Conservation (phyloP, 148 eudicot species). For the Chenopodium formosanum region DNA sequence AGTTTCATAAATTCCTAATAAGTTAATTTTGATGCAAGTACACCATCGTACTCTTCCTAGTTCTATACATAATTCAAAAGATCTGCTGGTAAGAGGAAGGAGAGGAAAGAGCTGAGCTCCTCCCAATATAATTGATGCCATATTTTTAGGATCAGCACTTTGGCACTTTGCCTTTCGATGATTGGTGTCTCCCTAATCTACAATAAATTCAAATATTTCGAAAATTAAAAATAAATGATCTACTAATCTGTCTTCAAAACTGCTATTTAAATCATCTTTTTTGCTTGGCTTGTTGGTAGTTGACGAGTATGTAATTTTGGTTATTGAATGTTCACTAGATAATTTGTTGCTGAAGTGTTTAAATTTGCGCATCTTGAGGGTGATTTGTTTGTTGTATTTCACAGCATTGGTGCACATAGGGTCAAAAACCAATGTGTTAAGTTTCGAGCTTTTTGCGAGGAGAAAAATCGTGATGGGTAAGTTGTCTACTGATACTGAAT, state of each 20-base stretch:
- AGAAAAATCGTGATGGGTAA: slow-evolving; percentile 60
- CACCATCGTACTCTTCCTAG: too few species aligned
- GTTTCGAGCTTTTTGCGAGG: slow-evolving; percentile 55
- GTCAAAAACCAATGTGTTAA: slow-evolving; percentile 45
- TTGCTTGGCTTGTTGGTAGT: slow-evolving; percentile 6
- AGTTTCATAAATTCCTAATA: too few species aligned
- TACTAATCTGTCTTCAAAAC: too few species aligned
- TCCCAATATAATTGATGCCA: slow-evolving; percentile 80
- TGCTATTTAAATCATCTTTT: not conserved
- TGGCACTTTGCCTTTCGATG: slow-evolving; percentile 49
- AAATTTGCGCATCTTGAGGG: not conserved
- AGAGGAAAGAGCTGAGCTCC: slow-evolving; percentile 59
- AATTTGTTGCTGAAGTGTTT: not conserved
- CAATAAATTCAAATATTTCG: not conserved
- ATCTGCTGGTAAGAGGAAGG: slow-evolving; percentile 66
- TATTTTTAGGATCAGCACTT: slow-evolving; percentile 63
- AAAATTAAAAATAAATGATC: not conserved
- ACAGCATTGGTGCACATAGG: slow-evolving; percentile 65
- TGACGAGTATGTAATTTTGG: not conserved
- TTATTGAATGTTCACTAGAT: not conserved
- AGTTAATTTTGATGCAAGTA: too few species aligned
- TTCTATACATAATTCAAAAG: not conserved
- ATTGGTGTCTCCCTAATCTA: slow-evolving; percentile 49
- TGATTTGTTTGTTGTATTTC: not conserved
- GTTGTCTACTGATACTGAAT: slow-evolving; percentile 12